Evolutionary conservation across 1,284 basidiomycete genomes (phyloP), one percentile per base, ranked within the genome.

Genomic region (Irpex rosettiformis): DNA sequence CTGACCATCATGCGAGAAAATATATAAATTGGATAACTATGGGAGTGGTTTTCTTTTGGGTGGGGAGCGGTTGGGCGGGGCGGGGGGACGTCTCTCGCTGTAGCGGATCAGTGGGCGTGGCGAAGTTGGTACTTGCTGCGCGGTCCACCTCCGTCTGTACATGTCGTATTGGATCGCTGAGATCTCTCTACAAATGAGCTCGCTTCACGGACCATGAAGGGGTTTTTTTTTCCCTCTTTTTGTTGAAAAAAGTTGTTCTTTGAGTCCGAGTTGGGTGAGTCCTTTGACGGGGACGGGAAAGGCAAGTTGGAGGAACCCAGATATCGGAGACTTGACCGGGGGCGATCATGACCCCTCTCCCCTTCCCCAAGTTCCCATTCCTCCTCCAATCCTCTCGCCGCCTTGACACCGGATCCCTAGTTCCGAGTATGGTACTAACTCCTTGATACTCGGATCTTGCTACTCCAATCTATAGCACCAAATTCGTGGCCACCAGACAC

Each of bases 271-370:
- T 47, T 47, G 43, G 43, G 43, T 16, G 13, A 10, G 13, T 47
- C 43, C 43, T 47, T 58, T 56, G 54, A 56, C 61, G 33, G n/a
- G 16, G 40, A 52, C 64, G 16, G 43, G 60, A 56, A 61, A 62
- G 64, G 65, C 53, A 66, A 56, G 8, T 22, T 64, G 33, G 55
- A 64, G 57, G 55, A 58, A 51, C 3, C n/a, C 40, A 37, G 53
- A 53, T 53, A 58, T 61, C 29, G 58, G 56, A 53, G 27, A 25
- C n/a, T 51, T 47, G 43, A n/a, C 8, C 7, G 33, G 7, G 33
- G 43, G 43, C 8, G 33, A 37, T 37, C 33, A 16, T 37, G 10
- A 16, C 10, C 33, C 33, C 33, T 8, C 33, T 37, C 16, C 16
- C 33, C 10, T 37, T 8, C 16, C 33, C 33, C 10, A 11, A 8